These are phyloP conservation scores for Globisporangium mamillatum DNA, from an alignment of 352 stramenopile species.

Conservation along the genomic window DNA sequence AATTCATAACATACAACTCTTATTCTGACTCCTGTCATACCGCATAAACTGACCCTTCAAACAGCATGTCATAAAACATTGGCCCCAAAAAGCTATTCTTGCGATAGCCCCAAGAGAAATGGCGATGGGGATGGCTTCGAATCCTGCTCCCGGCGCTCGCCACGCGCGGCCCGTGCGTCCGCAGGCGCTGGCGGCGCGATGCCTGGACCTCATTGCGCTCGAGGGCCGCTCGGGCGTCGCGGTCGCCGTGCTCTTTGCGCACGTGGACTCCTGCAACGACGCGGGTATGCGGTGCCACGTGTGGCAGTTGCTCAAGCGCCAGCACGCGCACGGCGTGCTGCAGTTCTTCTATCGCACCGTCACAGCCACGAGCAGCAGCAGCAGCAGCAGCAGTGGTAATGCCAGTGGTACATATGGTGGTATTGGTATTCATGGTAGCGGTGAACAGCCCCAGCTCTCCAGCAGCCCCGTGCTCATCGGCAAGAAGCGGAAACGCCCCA, in stretches of 20 bases:
- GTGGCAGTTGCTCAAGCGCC: conserved; percentile 53
- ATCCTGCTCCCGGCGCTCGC: neutral
- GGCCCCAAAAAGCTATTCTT: conserved; percentile 2
- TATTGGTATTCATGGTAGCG: neutral
- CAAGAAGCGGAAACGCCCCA: conserved; percentile 64
- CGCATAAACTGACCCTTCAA: neutral
- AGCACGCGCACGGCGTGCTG: conserved; percentile 40
- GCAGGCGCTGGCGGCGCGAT: conserved; percentile 48
- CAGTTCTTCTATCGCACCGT: conserved; percentile 39
- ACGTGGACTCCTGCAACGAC: conserved; percentile 42
- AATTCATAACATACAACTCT: too few species aligned
- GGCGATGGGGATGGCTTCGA: neutral
- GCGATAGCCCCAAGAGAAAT: neutral
- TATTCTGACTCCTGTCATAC: neutral
- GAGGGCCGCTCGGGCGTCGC: conserved; percentile 48
- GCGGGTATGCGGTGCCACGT: conserved; percentile 40
- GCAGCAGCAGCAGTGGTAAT: neutral
- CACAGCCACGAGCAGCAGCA: neutral
- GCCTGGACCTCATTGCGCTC: conserved; percentile 63
- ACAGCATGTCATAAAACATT: neutral
- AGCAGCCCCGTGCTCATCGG: conserved; percentile 9
- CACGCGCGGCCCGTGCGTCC: conserved; percentile 20
- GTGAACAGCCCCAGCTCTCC: neutral
- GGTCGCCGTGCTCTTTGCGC: conserved; percentile 36
- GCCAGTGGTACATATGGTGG: neutral